A percentile compares a stretch with the other conserved stretches of the same genome.
Conservation (phyloP, 2,329 filamentous ascomycete species). For the Claviceps pazoutovae region DNA sequence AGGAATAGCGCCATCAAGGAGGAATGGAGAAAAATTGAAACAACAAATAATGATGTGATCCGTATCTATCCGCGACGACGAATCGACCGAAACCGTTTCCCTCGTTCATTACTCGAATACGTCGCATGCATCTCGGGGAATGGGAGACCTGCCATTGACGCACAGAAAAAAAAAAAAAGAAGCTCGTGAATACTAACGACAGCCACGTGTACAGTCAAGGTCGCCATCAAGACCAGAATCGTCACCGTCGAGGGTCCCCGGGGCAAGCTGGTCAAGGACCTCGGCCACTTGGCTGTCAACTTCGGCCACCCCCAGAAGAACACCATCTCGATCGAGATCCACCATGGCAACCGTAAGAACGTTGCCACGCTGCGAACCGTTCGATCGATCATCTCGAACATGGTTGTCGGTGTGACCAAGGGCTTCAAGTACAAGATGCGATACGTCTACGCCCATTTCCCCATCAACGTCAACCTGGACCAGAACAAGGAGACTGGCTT, state of each 20-base stretch:
- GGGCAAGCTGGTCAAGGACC: conserved; percentile 94
- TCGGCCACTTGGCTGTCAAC: conserved; percentile 90
- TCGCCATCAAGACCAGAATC: conserved; percentile 90
- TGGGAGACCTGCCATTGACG: not conserved
- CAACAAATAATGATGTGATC: not conserved
- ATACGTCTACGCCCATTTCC: conserved; percentile 99
- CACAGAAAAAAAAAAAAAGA: not conserved
- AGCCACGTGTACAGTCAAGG: conserved; percentile 58
- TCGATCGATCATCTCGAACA: conserved; percentile 95
- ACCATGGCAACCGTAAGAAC: conserved; percentile 97
- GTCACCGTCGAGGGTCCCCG: conserved; percentile 96
- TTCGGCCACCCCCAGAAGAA: conserved; percentile 80
- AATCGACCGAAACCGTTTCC: not conserved
- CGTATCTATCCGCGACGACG: not conserved
- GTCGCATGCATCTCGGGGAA: not conserved
- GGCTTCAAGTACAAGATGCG: conserved; percentile 99
- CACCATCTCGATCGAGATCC: conserved; percentile 90
- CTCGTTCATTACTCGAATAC: not conserved
- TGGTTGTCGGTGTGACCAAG: conserved; percentile 96
- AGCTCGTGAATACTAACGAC: conserved; percentile 14
- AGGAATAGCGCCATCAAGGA: not conserved
- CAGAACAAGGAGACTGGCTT: conserved; percentile 85
- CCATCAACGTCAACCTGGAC: conserved; percentile 99
- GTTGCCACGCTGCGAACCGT: conserved; percentile 96
- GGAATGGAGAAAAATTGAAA: not conserved